A percentile compares a stretch with the other conserved stretches of the same genome.
phyloP scores from a whole-genome alignment of 495 filamentous ascomycete species.

The Penicillium daleae region DNA sequence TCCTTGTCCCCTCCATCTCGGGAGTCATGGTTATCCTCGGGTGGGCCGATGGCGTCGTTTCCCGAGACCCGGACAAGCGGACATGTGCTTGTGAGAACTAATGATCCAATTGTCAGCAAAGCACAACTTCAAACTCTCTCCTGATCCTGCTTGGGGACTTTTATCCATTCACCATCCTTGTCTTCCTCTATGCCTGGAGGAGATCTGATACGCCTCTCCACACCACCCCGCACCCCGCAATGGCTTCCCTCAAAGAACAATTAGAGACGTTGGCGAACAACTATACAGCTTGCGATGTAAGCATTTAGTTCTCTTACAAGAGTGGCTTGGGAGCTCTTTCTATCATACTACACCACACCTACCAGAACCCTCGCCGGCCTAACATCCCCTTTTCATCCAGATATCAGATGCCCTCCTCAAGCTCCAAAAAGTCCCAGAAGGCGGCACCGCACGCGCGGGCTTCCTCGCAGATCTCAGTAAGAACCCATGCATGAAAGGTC shows the following conservation, averaged over 20 bases:
- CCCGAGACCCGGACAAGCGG: conserved; percentile 32
- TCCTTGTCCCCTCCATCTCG: conserved; percentile 8
- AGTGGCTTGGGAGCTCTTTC: neutral
- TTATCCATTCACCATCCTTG: neutral
- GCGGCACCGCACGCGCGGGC: conserved; percentile 50
- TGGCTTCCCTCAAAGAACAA: conserved; percentile 40
- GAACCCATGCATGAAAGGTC: neutral
- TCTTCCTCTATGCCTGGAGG: neutral
- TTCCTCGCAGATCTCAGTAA: conserved; percentile 64
- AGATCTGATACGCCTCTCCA: neutral
- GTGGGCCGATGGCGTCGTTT: conserved; percentile 28
- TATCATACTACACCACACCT: neutral
- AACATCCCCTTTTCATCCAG: conserved; percentile 27
- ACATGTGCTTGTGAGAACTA: conserved; percentile 20
- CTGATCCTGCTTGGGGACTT: neutral
- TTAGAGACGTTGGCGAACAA: conserved; percentile 38
- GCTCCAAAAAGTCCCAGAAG: conserved; percentile 52
- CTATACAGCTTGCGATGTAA: conserved; percentile 56
- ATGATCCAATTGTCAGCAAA: neutral
- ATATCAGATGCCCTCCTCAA: conserved; percentile 67
- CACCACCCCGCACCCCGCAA: conserved; percentile 23
- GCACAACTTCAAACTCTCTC: neutral
- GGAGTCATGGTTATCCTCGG: conserved; percentile 19
- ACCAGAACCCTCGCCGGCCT: neutral
- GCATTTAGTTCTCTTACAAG: neutral